Conservation (phyloP, 2,329 filamentous ascomycete species). For the Daldinia sp. region DNA sequence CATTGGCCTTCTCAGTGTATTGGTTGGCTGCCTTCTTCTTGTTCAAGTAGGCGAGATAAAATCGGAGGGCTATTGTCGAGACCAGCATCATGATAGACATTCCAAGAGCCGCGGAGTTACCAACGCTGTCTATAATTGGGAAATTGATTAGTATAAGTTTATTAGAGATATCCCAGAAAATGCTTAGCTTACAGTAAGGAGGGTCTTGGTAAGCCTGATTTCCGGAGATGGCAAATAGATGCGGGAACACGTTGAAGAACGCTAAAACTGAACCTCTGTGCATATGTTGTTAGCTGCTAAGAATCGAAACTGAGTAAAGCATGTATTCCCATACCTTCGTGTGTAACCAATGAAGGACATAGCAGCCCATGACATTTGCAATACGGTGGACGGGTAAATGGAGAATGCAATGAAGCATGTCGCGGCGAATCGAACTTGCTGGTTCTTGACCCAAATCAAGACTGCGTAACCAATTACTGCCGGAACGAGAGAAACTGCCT, state of each 20-base stretch:
- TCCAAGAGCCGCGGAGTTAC: constrained; percentile 36
- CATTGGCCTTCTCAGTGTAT: constrained; percentile 18
- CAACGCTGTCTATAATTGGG: constrained; percentile 34
- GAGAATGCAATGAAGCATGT: constrained; percentile 44
- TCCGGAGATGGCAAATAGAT: constrained; percentile 43
- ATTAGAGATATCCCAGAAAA: not conserved
- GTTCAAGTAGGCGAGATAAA: constrained; percentile 39
- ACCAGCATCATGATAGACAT: constrained; percentile 40
- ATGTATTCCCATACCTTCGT: constrained; percentile 28
- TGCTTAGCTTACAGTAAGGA: constrained; percentile 38
- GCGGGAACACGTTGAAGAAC: constrained; percentile 43
- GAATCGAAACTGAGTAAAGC: not conserved
- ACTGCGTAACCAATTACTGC: constrained; percentile 42
- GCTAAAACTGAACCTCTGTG: constrained; percentile 41
- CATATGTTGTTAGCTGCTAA: not conserved
- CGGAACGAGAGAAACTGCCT: constrained; percentile 28
- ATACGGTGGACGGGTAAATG: constrained; percentile 42
- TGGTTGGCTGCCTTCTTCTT: constrained; percentile 39
- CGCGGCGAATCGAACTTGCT: constrained; percentile 41
- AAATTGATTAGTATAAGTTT: constrained; percentile 15
- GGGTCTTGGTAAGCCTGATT: constrained; percentile 45
- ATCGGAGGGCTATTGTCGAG: constrained; percentile 28
- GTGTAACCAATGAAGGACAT: constrained; percentile 48
- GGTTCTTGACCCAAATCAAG: constrained; percentile 40
- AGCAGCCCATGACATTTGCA: constrained; percentile 45